A percentile compares a stretch with the other conserved stretches of the same genome.
Evolutionary conservation across 169 alveolate species (phyloP).

Genomic region (Cryptosporidium ubiquitum): DNA sequence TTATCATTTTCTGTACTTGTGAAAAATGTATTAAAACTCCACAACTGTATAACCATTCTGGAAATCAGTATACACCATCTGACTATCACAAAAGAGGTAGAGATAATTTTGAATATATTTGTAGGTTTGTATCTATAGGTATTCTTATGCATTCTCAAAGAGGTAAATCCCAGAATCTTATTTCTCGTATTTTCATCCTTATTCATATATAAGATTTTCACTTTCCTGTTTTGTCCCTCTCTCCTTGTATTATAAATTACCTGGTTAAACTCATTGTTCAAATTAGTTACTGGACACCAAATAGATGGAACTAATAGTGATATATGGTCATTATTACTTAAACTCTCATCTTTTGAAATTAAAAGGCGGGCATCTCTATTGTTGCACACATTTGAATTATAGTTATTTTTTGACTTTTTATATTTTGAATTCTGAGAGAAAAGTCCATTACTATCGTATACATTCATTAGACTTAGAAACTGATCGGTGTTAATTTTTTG

Average conservation of each 20-base stretch:
- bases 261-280: background rate
- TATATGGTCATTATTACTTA: conserved; percentile 1
- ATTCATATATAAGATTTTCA: background rate
- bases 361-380: conserved; percentile 41
- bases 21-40: background rate
- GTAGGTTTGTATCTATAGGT: conserved; percentile 55
- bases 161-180: background rate
- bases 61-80: conserved; percentile 59
- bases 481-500: background rate
- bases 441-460: conserved; percentile 4
- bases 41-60: conserved; percentile 53
- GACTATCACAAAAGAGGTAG: conserved; percentile 27
- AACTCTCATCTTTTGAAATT: background rate
- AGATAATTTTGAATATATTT: conserved; percentile 11
- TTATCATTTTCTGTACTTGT: conserved; percentile 4
- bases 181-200: conserved; percentile 3
- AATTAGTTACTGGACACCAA: conserved; percentile 14
- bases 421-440: background rate
- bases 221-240: background rate
- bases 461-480: background rate
- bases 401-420: background rate
- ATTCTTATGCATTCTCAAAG: conserved; percentile 22
- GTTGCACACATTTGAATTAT: conserved; percentile 14
- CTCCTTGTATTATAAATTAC: conserved; percentile 30
- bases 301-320: conserved; percentile 4